These are phyloP conservation scores for Colletotrichum sp. DNA, from an alignment of 2,329 filamentous ascomycete genomes.

Conservation along the genomic window DNA sequence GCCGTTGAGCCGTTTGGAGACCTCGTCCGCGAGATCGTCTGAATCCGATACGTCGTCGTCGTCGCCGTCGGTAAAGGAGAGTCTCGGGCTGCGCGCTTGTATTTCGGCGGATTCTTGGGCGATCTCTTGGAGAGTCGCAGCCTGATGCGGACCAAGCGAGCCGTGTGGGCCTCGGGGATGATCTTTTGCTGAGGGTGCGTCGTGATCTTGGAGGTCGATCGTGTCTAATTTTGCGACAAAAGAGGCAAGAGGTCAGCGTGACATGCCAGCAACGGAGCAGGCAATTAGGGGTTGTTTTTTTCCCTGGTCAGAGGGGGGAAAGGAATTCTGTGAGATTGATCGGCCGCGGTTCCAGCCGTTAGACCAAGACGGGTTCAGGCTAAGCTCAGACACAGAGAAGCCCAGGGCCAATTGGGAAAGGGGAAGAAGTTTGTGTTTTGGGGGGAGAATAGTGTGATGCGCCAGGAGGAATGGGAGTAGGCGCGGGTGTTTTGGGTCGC, in stretches of 20 bases:
- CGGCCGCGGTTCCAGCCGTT: slow-evolving; percentile 16
- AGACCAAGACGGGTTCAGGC: slow-evolving; percentile 19
- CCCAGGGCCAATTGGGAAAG: slow-evolving; percentile 9
- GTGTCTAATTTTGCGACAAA: slow-evolving; percentile 67
- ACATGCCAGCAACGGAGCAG: slow-evolving; percentile 6
- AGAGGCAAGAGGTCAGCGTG: slow-evolving; percentile 9
- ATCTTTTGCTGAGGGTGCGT: slow-evolving; percentile 83
- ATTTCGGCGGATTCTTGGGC: slow-evolving; percentile 79
- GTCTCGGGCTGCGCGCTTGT: slow-evolving; percentile 66
- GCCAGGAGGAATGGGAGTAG: slow-evolving; percentile 15
- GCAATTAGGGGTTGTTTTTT: neutral
- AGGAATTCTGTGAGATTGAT: slow-evolving; percentile 19
- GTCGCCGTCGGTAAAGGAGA: slow-evolving; percentile 53
- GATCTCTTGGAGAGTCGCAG: slow-evolving; percentile 81
- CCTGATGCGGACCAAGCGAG: slow-evolving; percentile 78
- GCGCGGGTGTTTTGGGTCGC: slow-evolving; percentile 20
- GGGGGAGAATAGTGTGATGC: slow-evolving; percentile 10
- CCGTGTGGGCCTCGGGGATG: slow-evolving; percentile 56
- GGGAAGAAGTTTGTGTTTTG: slow-evolving; percentile 7
- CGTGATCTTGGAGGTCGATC: slow-evolving; percentile 88
- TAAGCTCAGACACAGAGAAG: slow-evolving; percentile 15
- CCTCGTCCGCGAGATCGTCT: slow-evolving; percentile 48
- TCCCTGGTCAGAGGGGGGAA: neutral
- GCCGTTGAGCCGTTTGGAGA: slow-evolving; percentile 42
- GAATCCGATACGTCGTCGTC: slow-evolving; percentile 47